Base-by-base conservation (phyloP, 2,329 filamentous ascomycete species). In the Aspergillus viridinutans region DNA sequence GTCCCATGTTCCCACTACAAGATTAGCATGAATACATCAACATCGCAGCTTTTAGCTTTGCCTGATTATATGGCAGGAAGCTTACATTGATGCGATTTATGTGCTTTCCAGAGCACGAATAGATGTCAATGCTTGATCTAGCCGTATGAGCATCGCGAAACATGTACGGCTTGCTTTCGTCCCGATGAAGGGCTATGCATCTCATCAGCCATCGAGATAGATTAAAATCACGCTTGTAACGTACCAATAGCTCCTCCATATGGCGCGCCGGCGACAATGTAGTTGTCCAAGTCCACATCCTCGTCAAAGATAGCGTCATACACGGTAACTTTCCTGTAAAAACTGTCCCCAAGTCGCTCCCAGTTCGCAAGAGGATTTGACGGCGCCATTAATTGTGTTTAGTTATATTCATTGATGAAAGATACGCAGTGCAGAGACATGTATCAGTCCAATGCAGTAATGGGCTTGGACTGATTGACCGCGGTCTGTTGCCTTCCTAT, bases 261-360 rank as follows among this genome's bases (percentile, higher is more conserved):
- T 25, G 92, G 92, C 72, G 94, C 95, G 70, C 92, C 94, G 57
- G 88, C 87, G 69, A 97, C 87, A 68, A 93, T 83, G 78, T 95
- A 96, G 79, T 94, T 95, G 80, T 97, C 92, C 65, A 99, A 84
- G 78, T 99, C 92, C 61, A 97, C 81, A 72, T 96, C 92, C 71
- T 90, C 85, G 76, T 96, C 92, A 74, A 97, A 99, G 63, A 97
- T 85, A 64, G 87, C 89, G 59, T 92, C 92, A 80, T 97, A 99
- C 59, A 96, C 85, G 75, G 93, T 90, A 56, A 90, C 87, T 80
- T 96, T 97, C 74, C 93, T 90, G 79, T 97, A 99, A 81, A 95
- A 97, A 69, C 86, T 88, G 76, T 95, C 90, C 71, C 91, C 94
- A 64, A 97, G 86, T 75, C 85, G 89, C 80, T 96, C 92, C 94